phyloP scores from a whole-genome alignment of 73 alveolate species.

The Uronychia setigera region DNA sequence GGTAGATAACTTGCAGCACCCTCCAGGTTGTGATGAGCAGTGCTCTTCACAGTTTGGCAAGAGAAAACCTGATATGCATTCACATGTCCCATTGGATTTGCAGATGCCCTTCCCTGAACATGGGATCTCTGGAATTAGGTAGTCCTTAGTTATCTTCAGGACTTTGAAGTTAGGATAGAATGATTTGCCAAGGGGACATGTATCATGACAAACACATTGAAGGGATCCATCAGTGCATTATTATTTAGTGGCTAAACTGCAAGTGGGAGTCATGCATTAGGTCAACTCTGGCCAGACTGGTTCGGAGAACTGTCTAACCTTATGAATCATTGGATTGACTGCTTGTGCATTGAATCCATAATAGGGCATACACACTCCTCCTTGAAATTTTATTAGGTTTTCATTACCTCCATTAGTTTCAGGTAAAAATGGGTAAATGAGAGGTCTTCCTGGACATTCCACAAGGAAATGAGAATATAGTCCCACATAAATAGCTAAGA shows the following conservation, averaged over 20 bases:
- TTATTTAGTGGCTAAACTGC: constrained; percentile 5
- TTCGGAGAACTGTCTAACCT: neutral
- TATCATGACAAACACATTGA: constrained; percentile 34
- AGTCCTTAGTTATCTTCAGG: too few relatives aligned
- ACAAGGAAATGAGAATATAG: constrained; percentile 13
- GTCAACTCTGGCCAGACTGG: neutral
- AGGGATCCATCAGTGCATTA: constrained; percentile 15
- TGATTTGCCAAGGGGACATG: constrained; percentile 29
- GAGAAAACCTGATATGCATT: constrained; percentile 4
- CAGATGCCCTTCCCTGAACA: constrained; percentile 36
- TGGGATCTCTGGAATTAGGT: constrained; percentile 21
- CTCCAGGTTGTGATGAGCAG: too few relatives aligned
- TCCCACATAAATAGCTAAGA: too few relatives aligned
- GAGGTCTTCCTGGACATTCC: constrained; percentile 19
- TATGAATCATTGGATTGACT: neutral
- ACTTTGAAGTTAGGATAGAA: constrained; percentile 1
- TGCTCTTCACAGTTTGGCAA: constrained; percentile 10
- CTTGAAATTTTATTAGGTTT: too few relatives aligned
- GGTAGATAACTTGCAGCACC: too few relatives aligned
- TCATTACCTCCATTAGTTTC: constrained; percentile 16
- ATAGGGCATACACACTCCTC: constrained; percentile 35
- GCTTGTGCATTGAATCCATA: neutral
- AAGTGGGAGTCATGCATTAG: constrained; percentile 7
- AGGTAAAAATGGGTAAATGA: too few relatives aligned
- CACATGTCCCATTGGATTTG: constrained; percentile 18